phyloP scores from a whole-genome alignment of 108 stramenopile species.

The Cyclotella sp. region DNA sequence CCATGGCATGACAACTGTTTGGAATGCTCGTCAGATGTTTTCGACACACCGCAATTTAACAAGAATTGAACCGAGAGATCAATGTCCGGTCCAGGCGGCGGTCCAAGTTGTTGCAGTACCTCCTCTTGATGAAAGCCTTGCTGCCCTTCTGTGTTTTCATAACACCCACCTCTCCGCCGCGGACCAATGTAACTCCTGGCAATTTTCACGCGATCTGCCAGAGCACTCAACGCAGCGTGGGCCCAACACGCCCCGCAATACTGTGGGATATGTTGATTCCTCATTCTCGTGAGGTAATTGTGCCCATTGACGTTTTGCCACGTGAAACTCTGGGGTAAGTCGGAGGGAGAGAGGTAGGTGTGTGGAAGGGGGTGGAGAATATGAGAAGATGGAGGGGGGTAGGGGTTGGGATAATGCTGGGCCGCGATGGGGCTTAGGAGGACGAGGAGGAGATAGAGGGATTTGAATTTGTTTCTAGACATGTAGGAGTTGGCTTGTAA shows the following conservation, averaged over 20 bases:
- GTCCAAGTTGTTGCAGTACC: constrained; percentile 34
- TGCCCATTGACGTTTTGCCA: constrained; percentile 75
- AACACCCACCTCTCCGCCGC: background rate
- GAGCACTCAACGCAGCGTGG: constrained; percentile 69
- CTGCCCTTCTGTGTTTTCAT: background rate
- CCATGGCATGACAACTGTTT: constrained; percentile 64
- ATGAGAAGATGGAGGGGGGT: constrained; percentile 18
- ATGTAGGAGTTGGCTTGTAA: too few species aligned
- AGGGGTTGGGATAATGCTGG: constrained; percentile 32
- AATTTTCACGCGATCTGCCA: constrained; percentile 87
- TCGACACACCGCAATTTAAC: constrained; percentile 53
- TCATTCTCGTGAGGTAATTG: constrained; percentile 59
- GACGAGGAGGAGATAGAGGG: background rate
- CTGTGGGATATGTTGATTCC: constrained; percentile 89
- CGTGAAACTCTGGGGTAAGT: constrained; percentile 80
- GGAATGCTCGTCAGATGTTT: background rate
- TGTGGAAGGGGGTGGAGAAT: constrained; percentile 69
- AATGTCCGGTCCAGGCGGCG: constrained; percentile 48
- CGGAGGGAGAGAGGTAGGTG: constrained; percentile 60
- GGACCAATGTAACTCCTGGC: constrained; percentile 46
- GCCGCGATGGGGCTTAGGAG: constrained; percentile 2
- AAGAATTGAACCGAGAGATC: constrained; percentile 54
- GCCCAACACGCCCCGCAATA: constrained; percentile 80
- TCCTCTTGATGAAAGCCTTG: background rate
- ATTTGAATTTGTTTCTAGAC: background rate